These are phyloP conservation scores for Ceratocystis colombiana DNA, from an alignment of 2,329 filamentous ascomycete genomes.

Conservation along the genomic window DNA sequence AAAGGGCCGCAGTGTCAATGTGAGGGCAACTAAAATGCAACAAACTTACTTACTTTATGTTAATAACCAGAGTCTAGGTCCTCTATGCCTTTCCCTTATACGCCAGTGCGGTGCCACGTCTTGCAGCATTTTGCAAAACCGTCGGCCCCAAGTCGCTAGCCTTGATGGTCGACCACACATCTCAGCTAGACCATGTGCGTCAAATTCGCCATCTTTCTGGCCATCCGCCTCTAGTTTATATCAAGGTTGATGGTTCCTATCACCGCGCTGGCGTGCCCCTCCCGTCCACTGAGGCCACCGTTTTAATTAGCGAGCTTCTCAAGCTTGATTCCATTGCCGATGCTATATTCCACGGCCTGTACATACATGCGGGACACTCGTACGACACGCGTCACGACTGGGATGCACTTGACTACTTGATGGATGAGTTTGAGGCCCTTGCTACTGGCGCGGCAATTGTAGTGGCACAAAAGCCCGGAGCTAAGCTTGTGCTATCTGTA, in stretches of 20 bases:
- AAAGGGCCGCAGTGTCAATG: constrained; percentile 48
- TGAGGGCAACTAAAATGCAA: constrained; percentile 32
- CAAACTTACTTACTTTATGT: neutral
- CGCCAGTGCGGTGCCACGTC: constrained; percentile 48
- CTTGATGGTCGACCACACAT: constrained; percentile 59
- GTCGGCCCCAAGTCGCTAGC: constrained; percentile 50
- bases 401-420: constrained; percentile 48
- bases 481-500: constrained; percentile 51
- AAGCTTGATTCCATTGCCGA: constrained; percentile 34
- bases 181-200: constrained; percentile 46
- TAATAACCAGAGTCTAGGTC: constrained; percentile 36
- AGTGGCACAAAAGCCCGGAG: constrained; percentile 25
- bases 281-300: constrained; percentile 37
- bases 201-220: constrained; percentile 37
- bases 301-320: constrained; percentile 40
- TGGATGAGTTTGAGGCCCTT: constrained; percentile 46
- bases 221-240: constrained; percentile 46
- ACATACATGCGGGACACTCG: constrained; percentile 63
- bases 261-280: constrained; percentile 58
- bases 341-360: constrained; percentile 51
- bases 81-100: constrained; percentile 64
- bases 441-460: constrained; percentile 14
- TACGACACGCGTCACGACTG: constrained; percentile 49
- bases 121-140: constrained; percentile 45
- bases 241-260: constrained; percentile 68